Percentiles rank a stretch among this genome's conserved stretches.
These are phyloP conservation scores for Eurotiales sp. DNA, from an alignment of 2,329 filamentous ascomycete species.

Conservation along the genomic window DNA sequence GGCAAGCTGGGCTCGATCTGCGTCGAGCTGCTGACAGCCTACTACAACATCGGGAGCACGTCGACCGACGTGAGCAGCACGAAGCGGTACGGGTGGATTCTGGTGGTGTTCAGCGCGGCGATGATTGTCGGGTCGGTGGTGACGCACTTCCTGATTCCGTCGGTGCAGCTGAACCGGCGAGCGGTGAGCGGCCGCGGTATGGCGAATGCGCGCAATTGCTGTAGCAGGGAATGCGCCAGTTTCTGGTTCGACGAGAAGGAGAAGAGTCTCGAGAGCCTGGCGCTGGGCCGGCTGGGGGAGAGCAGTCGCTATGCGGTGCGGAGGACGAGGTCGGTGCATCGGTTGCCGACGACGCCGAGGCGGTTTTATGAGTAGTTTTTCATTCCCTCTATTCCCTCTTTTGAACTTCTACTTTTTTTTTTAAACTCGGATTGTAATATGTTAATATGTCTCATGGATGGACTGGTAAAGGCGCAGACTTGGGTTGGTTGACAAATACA, in stretches of 20 bases:
- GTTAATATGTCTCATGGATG: too few relatives aligned
- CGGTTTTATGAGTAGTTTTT: neutral
- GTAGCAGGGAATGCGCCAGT: neutral
- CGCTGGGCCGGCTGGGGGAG: conserved; percentile 33
- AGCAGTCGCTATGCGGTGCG: conserved; percentile 32
- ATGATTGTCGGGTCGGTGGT: conserved; percentile 41
- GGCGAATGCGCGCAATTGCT: too few relatives aligned
- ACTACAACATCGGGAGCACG: conserved; percentile 37
- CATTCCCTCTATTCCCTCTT: too few relatives aligned
- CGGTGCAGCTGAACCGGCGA: conserved; percentile 30
- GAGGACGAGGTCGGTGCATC: conserved; percentile 14
- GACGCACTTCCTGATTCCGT: conserved; percentile 40
- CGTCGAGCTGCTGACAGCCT: conserved; percentile 38
- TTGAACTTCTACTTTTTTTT: neutral
- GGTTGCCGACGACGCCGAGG: conserved; percentile 6
- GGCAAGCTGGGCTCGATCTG: conserved; percentile 52
- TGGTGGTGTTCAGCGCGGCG: conserved; percentile 39
- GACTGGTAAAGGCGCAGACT: too few relatives aligned
- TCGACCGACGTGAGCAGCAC: conserved; percentile 30
- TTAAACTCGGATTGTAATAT: too few relatives aligned
- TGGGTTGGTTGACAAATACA: too few relatives aligned
- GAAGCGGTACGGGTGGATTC: conserved; percentile 36
- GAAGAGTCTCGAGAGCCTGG: conserved; percentile 38
- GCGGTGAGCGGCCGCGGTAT: neutral
- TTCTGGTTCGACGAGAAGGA: conserved; percentile 20